Base-by-base conservation (phyloP, 208 protist species). In the Crithidia expoeki region DNA sequence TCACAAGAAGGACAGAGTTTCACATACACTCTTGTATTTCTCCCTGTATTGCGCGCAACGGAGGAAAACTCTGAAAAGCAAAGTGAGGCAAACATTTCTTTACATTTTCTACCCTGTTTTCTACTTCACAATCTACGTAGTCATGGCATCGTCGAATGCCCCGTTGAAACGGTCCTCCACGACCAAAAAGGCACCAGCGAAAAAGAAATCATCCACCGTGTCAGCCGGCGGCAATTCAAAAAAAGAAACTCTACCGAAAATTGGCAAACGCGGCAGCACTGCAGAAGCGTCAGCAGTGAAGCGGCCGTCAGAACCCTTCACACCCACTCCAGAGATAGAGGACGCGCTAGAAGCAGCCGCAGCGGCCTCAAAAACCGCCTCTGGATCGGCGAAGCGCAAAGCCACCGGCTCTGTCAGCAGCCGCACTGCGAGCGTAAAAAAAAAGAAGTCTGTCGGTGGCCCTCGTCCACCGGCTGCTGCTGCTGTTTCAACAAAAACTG, bases 401-500 rank as follows among this genome's bases (percentile, higher is more conserved):
- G 50, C 71, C 17, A 66, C 68, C 6, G 71, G 68, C 50, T 70
- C 76, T 16, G 47, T 44, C 53, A 55, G 56, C 42, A 83, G 65
- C 61, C 30, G 57, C 16, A 42, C 44, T 19, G 21, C 44, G 16
- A 56, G 56, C 53, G 49, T 17, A 14, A 69, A 67, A 11, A 72
- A 58, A 19, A 81, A 69, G 52, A 66, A 42, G 42, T 51, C 60
- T 7, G 58, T 40, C 19, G 27, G 38, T 19, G 62, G 36, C 23
- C 56, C 61, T 3, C 40, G 33, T 16, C 71, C 46, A 6, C 71
- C n/a, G n/a, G n/a, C 71, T 5, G 27, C 71, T 1, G 17, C 33
- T 19, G 46, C 53, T 12, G 12, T 12, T 5, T 40, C 36, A 12
- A 14, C 36, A 5, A 56, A 56, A n/a, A n/a, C n/a, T 1, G 28